Conservation (phyloP, 306 rosid species). For the Glycine latifolia region DNA sequence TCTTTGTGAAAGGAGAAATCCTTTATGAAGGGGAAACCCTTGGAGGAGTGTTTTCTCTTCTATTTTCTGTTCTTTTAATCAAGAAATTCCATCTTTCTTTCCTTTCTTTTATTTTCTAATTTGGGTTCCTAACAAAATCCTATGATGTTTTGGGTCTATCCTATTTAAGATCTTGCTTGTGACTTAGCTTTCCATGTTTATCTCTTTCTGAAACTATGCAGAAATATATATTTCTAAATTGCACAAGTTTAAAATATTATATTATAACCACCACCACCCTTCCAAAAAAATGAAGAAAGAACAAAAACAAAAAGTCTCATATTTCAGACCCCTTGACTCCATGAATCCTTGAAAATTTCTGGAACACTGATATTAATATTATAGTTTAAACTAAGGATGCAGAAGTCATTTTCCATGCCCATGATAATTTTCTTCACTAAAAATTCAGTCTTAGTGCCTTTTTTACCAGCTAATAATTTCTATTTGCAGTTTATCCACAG, state of each 20-base stretch:
- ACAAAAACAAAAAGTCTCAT: background rate
- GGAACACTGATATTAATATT: background rate
- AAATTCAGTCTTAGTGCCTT: background rate
- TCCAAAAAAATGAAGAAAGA: background rate
- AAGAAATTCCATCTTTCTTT: no score
- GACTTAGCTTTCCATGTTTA: slow-evolving; percentile 25
- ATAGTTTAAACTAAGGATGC: slow-evolving; percentile 1
- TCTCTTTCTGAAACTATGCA: slow-evolving; percentile 23
- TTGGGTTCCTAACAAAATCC: no score
- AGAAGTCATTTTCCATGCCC: background rate
- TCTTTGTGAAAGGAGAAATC: no score
- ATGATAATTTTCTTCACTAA: background rate
- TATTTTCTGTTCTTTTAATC: no score
- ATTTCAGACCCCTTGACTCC: background rate
- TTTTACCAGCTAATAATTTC: background rate
- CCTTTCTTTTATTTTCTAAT: no score
- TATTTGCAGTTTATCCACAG: slow-evolving; percentile 15
- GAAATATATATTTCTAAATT: background rate
- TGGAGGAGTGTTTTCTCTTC: no score
- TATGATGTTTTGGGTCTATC: background rate
- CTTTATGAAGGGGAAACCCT: no score
- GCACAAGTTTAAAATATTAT: background rate
- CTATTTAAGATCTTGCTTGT: background rate
- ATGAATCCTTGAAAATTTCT: background rate
- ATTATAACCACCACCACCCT: background rate